phyloP scores from a whole-genome alignment of 768 basidiomycete genomes.

The Fomitopsis serialis region DNA sequence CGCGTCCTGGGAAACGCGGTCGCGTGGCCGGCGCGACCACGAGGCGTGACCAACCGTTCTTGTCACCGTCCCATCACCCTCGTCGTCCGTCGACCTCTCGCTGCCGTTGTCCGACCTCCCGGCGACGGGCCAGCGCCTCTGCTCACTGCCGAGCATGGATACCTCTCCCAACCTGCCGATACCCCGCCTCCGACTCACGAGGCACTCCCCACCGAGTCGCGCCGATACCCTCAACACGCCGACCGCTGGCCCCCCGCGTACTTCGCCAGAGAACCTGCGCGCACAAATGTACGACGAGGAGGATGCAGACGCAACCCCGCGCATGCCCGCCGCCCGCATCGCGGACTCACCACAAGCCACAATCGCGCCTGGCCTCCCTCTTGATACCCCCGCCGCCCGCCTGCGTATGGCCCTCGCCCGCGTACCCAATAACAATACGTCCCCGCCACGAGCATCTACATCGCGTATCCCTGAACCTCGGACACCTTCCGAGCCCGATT shows the following conservation, averaged over 20 bases:
- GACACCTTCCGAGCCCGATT: conserved; percentile 45
- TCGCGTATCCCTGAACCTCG: conserved; percentile 22
- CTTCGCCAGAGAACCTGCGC: conserved; percentile 15
- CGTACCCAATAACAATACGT: conserved; percentile 35
- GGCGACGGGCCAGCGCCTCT: conserved; percentile 3
- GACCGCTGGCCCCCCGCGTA: conserved; percentile 27
- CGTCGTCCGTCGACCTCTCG: conserved; percentile 1
- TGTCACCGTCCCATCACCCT: not conserved
- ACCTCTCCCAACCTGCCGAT: conserved; percentile 12
- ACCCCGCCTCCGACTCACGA: conserved; percentile 19
- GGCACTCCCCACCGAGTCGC: conserved; percentile 13
- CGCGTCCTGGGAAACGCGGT: not conserved
- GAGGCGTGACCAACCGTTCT: not conserved
- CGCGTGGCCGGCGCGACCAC: not conserved
- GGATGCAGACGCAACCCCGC: conserved; percentile 35
- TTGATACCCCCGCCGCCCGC: conserved; percentile 51
- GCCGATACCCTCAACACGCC: conserved; percentile 14
- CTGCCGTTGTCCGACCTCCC: conserved; percentile 6
- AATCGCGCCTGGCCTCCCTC: conserved; percentile 11
- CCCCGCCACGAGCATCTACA: conserved; percentile 26
- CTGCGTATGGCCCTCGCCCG: conserved; percentile 58
- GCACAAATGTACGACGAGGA: conserved; percentile 29
- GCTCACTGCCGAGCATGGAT: conserved; percentile 12
- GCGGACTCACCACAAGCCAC: conserved; percentile 10
- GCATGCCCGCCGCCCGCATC: conserved; percentile 15